Percentiles rank a stretch among this genome's conserved stretches.
Conservation (phyloP, 2,329 filamentous ascomycete genomes). For the Onygenales sp. region DNA sequence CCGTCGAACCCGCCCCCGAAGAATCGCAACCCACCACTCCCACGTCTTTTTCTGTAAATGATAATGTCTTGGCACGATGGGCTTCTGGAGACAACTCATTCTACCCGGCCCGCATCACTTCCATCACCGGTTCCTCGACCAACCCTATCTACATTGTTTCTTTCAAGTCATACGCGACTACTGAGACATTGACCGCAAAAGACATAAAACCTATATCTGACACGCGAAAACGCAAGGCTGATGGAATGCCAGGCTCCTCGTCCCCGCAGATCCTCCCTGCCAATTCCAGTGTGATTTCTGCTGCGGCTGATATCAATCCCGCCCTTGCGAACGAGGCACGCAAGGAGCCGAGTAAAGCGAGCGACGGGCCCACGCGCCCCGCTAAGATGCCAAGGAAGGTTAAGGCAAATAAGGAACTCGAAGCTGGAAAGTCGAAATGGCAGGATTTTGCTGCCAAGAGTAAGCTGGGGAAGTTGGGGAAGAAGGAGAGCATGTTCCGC, state of each 20-base stretch:
- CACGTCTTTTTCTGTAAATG: slow-evolving; percentile 71
- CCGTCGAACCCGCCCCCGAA: slow-evolving; percentile 28
- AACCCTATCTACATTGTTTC: slow-evolving; percentile 90
- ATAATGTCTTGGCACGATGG: slow-evolving; percentile 86
- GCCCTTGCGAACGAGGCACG: slow-evolving; percentile 55
- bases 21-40: slow-evolving; percentile 46
- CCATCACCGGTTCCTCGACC: slow-evolving; percentile 83
- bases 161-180: slow-evolving; percentile 79
- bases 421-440: slow-evolving; percentile 88
- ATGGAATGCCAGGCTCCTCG: slow-evolving; percentile 47
- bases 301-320: slow-evolving; percentile 57
- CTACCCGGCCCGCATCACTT: slow-evolving; percentile 87
- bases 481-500: slow-evolving; percentile 96
- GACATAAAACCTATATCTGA: slow-evolving; percentile 72
- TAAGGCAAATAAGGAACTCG: slow-evolving; percentile 85
- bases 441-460: slow-evolving; percentile 78
- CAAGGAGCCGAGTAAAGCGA: slow-evolving; percentile 54
- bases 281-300: slow-evolving; percentile 52
- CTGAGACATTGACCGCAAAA: slow-evolving; percentile 69
- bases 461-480: slow-evolving; percentile 55
- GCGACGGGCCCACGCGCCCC: slow-evolving; percentile 49
- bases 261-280: slow-evolving; percentile 31
- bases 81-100: slow-evolving; percentile 77
- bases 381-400: slow-evolving; percentile 64
- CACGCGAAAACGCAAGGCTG: slow-evolving; percentile 74